A percentile compares a stretch with the other conserved stretches of the same genome.
Evolutionary conservation across 306 rosid genomes (phyloP).

Genomic region (Inga oerstediana): DNA sequence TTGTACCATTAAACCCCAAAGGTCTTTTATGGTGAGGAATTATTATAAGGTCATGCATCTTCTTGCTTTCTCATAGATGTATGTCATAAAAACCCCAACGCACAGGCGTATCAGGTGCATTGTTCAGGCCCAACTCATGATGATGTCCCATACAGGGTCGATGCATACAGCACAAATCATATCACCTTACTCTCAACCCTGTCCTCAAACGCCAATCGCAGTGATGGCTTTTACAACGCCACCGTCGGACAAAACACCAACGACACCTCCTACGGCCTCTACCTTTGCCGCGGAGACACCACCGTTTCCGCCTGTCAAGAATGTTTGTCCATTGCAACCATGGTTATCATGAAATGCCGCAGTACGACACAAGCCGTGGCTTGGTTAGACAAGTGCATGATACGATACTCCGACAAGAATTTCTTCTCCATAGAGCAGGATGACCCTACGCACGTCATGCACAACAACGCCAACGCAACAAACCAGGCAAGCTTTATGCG

Average conservation of each 20-base stretch:
- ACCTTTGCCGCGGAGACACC: slow-evolving; percentile 48
- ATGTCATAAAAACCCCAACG: not conserved
- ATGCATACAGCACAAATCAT: slow-evolving; percentile 38
- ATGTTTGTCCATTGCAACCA: not conserved
- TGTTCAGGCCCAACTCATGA: not conserved
- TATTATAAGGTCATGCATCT: no score
- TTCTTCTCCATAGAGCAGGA: not conserved
- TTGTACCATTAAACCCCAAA: no score
- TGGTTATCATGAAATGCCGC: slow-evolving; percentile 10
- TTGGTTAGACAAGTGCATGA: not conserved
- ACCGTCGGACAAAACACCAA: not conserved
- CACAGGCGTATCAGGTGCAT: no score
- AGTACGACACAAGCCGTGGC: not conserved
- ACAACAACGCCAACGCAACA: not conserved
- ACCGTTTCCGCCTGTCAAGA: not conserved
- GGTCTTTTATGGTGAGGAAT: no score
- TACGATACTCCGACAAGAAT: not conserved
- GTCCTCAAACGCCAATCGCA: slow-evolving; percentile 30
- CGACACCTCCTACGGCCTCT: slow-evolving; percentile 24
- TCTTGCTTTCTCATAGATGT: no score
- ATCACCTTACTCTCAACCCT: slow-evolving; percentile 35
- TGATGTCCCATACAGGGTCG: not conserved
- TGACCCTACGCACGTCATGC: not conserved
- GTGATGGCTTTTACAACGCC: slow-evolving; percentile 27
- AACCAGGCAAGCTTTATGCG: not conserved